These are phyloP conservation scores for Saccharum officinarum DNA, from an alignment of 176 grass and related monocot species.

Conservation along the genomic window DNA sequence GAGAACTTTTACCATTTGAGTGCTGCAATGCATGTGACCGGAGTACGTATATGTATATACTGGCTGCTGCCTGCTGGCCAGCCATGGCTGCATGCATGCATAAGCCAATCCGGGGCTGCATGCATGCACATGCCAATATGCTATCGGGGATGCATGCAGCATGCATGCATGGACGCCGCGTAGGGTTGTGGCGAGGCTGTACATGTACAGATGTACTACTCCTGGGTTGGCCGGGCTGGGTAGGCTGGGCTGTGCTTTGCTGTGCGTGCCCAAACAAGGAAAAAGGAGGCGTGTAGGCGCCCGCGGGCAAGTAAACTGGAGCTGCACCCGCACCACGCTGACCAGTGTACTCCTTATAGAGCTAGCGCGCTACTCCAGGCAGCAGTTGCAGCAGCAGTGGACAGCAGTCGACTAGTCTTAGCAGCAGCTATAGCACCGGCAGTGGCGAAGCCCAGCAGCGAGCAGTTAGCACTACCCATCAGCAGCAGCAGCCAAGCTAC, in stretches of 20 bases:
- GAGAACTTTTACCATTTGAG: too few species aligned
- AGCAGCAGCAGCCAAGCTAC: not conserved
- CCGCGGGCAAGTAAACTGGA: not conserved
- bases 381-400: not conserved
- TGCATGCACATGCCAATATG: not conserved
- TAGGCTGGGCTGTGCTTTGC: not conserved
- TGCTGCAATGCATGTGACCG: too few species aligned
- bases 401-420: not conserved
- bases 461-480: too few species aligned
- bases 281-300: conserved; percentile 20
- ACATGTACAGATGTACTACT: too few species aligned
- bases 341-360: not conserved
- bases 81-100: too few species aligned
- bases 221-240: not conserved
- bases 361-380: not conserved
- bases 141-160: too few species aligned
- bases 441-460: not conserved
- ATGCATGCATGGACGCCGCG: not conserved
- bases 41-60: not conserved
- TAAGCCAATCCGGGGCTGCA: too few species aligned
- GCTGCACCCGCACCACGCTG: not conserved
- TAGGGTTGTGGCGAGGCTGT: not conserved
- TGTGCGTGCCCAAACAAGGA: conserved; percentile 48
- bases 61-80: too few species aligned
- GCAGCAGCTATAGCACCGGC: not conserved